A percentile compares a stretch with the other conserved stretches of the same genome.
Evolutionary conservation across 345 rosid species (phyloP).

Genomic region (Gossypium raimondii): DNA sequence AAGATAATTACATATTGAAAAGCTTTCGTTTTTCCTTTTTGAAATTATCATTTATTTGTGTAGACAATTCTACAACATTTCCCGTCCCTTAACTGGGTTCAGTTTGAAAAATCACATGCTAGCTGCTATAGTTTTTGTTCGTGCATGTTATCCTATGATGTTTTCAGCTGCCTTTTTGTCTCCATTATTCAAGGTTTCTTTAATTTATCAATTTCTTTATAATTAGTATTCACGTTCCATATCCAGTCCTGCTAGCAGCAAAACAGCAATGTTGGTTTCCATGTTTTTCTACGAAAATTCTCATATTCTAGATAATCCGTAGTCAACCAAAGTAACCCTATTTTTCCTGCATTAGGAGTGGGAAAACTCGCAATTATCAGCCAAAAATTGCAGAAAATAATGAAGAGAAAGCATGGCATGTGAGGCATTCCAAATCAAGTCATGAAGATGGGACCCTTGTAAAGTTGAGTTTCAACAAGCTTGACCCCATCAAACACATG

Average conservation of each 20-base stretch:
- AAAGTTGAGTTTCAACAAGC: not conserved
- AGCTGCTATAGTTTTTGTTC: too few relatives aligned
- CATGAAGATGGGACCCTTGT: constrained; percentile 1
- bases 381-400: not conserved
- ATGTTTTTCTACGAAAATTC: too few relatives aligned
- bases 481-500: not conserved
- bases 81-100: not conserved
- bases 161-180: too few relatives aligned
- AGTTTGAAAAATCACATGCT: too few relatives aligned
- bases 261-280: too few relatives aligned
- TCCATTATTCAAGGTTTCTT: too few relatives aligned
- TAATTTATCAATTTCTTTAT: too few relatives aligned
- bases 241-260: too few relatives aligned
- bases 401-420: not conserved
- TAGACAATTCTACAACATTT: not conserved
- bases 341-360: not conserved
- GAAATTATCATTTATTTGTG: not conserved
- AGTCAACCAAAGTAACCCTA: not conserved
- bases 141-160: too few relatives aligned
- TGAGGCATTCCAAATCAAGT: not conserved
- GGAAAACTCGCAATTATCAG: not conserved
- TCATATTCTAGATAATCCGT: too few relatives aligned
- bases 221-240: too few relatives aligned
- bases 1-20: not conserved
- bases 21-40: not conserved